phyloP scores from a whole-genome alignment of 169 alveolate species.

The Plasmodium knowlesi region DNA sequence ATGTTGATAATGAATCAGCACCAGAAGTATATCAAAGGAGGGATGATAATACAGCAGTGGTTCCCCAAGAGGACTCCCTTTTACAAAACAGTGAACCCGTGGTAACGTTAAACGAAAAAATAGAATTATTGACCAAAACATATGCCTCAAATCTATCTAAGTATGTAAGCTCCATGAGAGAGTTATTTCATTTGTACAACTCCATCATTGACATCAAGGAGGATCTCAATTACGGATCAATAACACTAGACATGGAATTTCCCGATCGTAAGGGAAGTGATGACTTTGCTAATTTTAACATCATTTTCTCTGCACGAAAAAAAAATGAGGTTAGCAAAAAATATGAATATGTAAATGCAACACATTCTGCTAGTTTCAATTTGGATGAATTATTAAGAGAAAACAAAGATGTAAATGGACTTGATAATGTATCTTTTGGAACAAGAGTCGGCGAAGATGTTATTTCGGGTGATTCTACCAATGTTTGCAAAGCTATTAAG shows the following conservation, averaged over 20 bases:
- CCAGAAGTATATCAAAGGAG: neutral
- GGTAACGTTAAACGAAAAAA: neutral
- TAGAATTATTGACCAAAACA: neutral
- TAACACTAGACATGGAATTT: conserved; percentile 13
- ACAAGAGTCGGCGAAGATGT: neutral
- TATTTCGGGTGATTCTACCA: neutral
- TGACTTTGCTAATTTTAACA: neutral
- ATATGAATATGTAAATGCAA: neutral
- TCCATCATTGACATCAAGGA: neutral
- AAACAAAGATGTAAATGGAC: neutral
- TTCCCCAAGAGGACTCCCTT: neutral
- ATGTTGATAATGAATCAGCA: neutral
- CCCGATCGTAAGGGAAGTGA: neutral
- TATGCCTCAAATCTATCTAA: neutral
- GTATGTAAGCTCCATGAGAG: neutral
- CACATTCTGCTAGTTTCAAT: neutral
- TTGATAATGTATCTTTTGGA: neutral
- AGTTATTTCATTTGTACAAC: conserved; percentile 19
- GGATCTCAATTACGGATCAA: conserved; percentile 7
- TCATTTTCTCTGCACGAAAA: neutral
- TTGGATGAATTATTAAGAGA: neutral
- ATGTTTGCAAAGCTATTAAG: neutral
- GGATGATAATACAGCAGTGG: neutral
- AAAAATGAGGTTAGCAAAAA: neutral
- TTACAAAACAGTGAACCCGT: neutral